phyloP scores from a whole-genome alignment of 1,139 yeast genomes.

The Saccharomyces hybrid region DNA sequence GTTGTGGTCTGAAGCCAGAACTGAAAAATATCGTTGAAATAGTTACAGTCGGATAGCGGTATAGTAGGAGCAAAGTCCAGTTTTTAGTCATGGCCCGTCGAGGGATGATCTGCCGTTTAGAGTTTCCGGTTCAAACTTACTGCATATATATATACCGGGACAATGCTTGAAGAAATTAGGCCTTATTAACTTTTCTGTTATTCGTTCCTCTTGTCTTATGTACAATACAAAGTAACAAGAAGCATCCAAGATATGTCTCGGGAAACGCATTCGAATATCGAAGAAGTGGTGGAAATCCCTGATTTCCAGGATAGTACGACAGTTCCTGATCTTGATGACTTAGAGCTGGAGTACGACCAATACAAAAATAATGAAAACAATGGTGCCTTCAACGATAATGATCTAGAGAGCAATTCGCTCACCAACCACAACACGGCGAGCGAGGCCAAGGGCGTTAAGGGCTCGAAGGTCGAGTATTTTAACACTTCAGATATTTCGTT shows the following conservation, averaged over 20 bases:
- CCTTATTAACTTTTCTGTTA: neutral
- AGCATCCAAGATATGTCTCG: neutral
- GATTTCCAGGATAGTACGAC: neutral
- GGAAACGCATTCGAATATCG: neutral
- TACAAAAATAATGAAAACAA: slow-evolving; percentile 18
- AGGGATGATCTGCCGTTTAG: neutral
- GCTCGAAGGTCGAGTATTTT: slow-evolving; percentile 4
- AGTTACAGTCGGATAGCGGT: neutral
- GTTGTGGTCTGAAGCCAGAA: neutral
- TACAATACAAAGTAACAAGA: neutral
- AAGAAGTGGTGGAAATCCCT: slow-evolving; percentile 1
- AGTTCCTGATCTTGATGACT: slow-evolving; percentile 17
- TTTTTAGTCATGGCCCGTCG: neutral
- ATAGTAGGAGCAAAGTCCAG: neutral
- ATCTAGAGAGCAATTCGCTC: neutral
- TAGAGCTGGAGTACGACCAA: slow-evolving; percentile 26
- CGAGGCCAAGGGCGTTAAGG: slow-evolving; percentile 3
- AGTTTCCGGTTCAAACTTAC: neutral
- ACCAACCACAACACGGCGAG: neutral
- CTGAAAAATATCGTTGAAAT: neutral
- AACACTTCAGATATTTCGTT: neutral
- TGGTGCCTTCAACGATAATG: neutral
- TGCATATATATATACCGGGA: neutral
- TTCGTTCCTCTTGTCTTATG: neutral
- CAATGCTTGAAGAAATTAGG: neutral